phyloP scores from a whole-genome alignment of 805 yeast genomes.

The Metschnikowia arizonensis region DNA sequence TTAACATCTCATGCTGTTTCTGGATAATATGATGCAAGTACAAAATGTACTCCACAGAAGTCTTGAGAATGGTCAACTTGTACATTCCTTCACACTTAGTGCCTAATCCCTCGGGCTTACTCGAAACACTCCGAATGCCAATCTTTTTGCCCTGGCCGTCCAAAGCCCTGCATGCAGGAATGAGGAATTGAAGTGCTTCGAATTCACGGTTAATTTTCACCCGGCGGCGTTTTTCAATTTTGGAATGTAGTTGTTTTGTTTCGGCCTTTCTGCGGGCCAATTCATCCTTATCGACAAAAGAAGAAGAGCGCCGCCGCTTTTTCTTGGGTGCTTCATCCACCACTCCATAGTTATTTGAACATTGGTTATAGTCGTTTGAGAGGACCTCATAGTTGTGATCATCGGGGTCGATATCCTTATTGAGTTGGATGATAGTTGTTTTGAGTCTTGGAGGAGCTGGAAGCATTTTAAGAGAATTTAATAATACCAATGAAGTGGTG shows the following conservation, averaged over 20 bases:
- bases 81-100: constrained; percentile 60
- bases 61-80: constrained; percentile 73
- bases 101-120: background rate
- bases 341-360: background rate
- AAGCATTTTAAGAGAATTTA: background rate
- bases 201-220: constrained; percentile 78
- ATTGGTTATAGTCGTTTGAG: constrained; percentile 33
- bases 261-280: constrained; percentile 38
- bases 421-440: constrained; percentile 43
- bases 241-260: constrained; percentile 56
- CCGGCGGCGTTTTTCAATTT: constrained; percentile 75
- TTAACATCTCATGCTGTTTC: constrained; percentile 46
- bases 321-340: constrained; percentile 22
- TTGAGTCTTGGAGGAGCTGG: constrained; percentile 42
- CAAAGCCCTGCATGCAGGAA: constrained; percentile 71
- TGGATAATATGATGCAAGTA: constrained; percentile 60
- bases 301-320: constrained; percentile 38
- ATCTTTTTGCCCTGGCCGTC: constrained; percentile 15
- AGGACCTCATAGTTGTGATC: constrained; percentile 41
- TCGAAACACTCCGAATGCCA: constrained; percentile 15
- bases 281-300: constrained; percentile 38
- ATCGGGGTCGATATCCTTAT: constrained; percentile 40
- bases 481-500: too few relatives aligned
- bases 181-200: constrained; percentile 69
- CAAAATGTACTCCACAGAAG: constrained; percentile 76